Conservation (phyloP, 768 basidiomycete genomes). For the Hydnum rufescens region DNA sequence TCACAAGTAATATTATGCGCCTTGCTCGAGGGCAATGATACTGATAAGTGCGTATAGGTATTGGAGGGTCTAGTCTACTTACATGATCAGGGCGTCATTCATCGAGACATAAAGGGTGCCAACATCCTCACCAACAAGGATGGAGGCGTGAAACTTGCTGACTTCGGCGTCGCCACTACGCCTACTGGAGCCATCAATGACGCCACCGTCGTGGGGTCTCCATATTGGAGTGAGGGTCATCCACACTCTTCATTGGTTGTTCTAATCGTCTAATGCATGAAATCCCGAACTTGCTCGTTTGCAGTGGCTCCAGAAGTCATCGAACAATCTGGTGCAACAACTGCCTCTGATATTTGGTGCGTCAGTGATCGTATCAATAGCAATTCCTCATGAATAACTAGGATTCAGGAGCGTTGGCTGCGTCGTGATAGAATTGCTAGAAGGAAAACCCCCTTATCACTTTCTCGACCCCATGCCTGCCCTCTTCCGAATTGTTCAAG, state of each 20-base stretch:
- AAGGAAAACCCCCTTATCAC: slow-evolving; percentile 88
- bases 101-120: slow-evolving; percentile 97
- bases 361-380: neutral
- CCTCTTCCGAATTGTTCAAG: slow-evolving; percentile 93
- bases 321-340: slow-evolving; percentile 92
- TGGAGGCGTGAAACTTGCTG: slow-evolving; percentile 94
- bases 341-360: slow-evolving; percentile 87
- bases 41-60: slow-evolving; percentile 27
- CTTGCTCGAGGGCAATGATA: too few relatives aligned
- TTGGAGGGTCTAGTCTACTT: slow-evolving; percentile 90
- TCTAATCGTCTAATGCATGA: slow-evolving; percentile 2
- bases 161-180: slow-evolving; percentile 89
- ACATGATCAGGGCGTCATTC: slow-evolving; percentile 98
- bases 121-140: slow-evolving; percentile 98
- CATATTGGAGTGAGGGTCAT: slow-evolving; percentile 77
- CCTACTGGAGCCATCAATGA: slow-evolving; percentile 57
- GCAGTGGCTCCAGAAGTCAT: slow-evolving; percentile 97
- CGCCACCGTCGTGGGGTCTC: slow-evolving; percentile 88
- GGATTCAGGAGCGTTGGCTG: slow-evolving; percentile 63
- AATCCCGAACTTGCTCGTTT: slow-evolving; percentile 3
- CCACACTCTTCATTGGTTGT: neutral
- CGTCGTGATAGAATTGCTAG: slow-evolving; percentile 87
- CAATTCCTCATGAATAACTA: slow-evolving; percentile 2
- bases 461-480: slow-evolving; percentile 96
- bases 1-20: slow-evolving; percentile 31